Evolutionary conservation across 192 early-diverging fungal genomes (phyloP), one percentile per base, ranked within the genome.

Genomic region (Chytriomyces sp.): DNA sequence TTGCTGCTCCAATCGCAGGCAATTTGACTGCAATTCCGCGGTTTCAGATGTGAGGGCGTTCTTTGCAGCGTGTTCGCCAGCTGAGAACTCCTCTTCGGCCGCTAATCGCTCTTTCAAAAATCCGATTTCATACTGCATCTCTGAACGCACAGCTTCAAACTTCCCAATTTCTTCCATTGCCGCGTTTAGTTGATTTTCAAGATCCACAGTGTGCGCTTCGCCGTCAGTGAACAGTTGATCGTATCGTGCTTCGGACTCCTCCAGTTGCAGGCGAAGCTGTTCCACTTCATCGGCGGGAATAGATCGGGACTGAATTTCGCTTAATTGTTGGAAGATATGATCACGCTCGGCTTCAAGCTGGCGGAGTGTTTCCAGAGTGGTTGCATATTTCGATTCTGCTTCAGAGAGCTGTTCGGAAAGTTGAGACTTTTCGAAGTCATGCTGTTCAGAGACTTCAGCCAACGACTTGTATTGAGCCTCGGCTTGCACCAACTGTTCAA

Each of bases 211-310:
- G 57, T 79, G 78, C 16, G 70, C 63, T 61, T 79, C 78, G 13
- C 78, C 78, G 23, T 72, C 78, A 7, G 62, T 72, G 49, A 79
- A 79, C 1, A 79, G 64, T 26, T 79, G 70, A 23, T 79, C 78
- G 45, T 67, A 79, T 11, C 71, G 61, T 24, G 72, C 49, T 11
- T 75, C 73, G 1, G 73, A 23, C 18, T 75, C 73, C 10, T 18
- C 64, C 2, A 75, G 63, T 18, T 50, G 63, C 8, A 45, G 8
- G 10, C 73, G 61, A 9, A 75, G 26, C 8, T 13, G 18, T 26
- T 75, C 73, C 9, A 65, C 20, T 50, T 69, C 68, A 7, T 67
- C 45, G 10, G 64, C 13, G 50, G 24, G 63, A 47, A 49, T 11
- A 10, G 73, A 46, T 26, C 26, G 11, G 16, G 53, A 13, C 53